Percentiles rank a stretch among this genome's conserved stretches.
These are phyloP conservation scores for Agapanthus africanus DNA, from an alignment of 106 monocot genomes.

Conservation along the genomic window DNA sequence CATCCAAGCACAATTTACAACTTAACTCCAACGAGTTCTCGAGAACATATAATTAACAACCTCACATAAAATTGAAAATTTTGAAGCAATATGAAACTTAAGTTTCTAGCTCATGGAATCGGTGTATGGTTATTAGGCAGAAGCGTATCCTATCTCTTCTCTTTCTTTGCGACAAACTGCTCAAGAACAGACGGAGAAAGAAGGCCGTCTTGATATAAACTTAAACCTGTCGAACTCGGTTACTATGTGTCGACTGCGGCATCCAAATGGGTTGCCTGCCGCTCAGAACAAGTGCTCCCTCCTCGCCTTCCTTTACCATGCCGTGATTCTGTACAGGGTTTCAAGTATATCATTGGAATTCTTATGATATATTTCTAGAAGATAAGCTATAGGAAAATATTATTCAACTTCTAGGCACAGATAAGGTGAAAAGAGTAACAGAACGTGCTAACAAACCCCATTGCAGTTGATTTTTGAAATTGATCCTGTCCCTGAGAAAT, in stretches of 20 bases:
- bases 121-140: not conserved
- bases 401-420: no score
- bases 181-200: no score
- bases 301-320: constrained; percentile 88
- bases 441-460: no score
- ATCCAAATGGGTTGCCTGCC: constrained; percentile 87
- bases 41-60: not conserved
- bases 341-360: not conserved
- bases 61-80: not conserved
- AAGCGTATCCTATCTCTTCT: not conserved
- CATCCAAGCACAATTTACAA: not conserved
- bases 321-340: constrained; percentile 59
- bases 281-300: constrained; percentile 89
- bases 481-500: no score
- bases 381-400: no score
- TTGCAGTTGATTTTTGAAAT: no score
- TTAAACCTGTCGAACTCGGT: constrained; percentile 80
- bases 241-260: constrained; percentile 82
- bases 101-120: not conserved
- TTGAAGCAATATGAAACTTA: no score
- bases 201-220: not conserved
- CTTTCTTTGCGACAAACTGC: not conserved
- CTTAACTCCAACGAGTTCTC: not conserved
- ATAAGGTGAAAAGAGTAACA: no score
- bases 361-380: no score